A percentile compares a stretch with the other conserved stretches of the same genome.
These are phyloP conservation scores for Paramecium pentaurelia DNA, from an alignment of 73 alveolate species.

Conservation along the genomic window DNA sequence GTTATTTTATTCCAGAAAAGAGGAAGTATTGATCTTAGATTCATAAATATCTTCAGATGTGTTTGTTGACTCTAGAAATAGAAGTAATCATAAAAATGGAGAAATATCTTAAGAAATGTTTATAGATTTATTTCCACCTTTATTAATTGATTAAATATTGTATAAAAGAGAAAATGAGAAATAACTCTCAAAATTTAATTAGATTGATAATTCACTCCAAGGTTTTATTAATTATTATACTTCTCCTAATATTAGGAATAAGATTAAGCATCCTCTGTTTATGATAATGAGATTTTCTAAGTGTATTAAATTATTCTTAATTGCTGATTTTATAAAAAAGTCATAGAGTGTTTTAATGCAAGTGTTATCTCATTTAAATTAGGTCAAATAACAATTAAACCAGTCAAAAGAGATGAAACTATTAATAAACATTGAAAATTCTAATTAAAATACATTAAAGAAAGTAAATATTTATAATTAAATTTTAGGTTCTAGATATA, in stretches of 20 bases:
- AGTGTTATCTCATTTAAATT: not conserved
- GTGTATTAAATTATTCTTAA: slow-evolving; percentile 39
- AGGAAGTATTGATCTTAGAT: not conserved
- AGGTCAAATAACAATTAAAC: not conserved
- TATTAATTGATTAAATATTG: not conserved
- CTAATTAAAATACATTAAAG: not conserved
- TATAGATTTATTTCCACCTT: slow-evolving; percentile 56
- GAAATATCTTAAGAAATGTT: not conserved
- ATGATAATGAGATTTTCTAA: slow-evolving; percentile 52
- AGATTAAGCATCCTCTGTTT: slow-evolving; percentile 65
- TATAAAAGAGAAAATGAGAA: slow-evolving; percentile 32
- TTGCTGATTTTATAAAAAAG: not conserved
- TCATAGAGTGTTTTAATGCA: not conserved
- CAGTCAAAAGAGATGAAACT: not conserved
- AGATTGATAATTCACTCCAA: slow-evolving; percentile 41
- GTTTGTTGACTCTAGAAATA: not conserved
- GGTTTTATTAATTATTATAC: slow-evolving; percentile 61
- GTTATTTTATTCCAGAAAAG: not conserved
- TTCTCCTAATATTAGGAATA: slow-evolving; percentile 65
- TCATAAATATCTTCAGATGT: not conserved
- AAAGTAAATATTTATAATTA: not conserved
- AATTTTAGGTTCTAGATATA: not conserved
- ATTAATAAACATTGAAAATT: not conserved
- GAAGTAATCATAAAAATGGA: not conserved
- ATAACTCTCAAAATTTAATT: not conserved